Evolutionary conservation across 345 rosid genomes (phyloP), one percentile per base, ranked within the genome.

Genomic region (Citrus trifoliata): DNA sequence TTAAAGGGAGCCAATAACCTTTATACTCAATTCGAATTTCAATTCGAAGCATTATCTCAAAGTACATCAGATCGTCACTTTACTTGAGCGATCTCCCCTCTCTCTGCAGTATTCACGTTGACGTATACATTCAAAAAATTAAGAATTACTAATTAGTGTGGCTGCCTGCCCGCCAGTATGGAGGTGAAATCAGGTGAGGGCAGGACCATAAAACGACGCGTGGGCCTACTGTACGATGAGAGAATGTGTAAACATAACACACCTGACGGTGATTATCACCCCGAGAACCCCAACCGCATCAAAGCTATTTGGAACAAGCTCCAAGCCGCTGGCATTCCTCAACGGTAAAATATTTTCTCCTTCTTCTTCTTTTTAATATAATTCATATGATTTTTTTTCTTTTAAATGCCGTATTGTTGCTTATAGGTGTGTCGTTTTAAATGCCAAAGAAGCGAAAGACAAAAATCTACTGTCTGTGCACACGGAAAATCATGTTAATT

Each of bases 211-310:
- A 24, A 72, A 53, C 87, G 93, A 75, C 87, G 85, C 48, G 95
- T 94, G 33, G 98, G 98, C 33, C 73, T 94, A 60, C 13, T 88
- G 10, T 94, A 91, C 88, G 98, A 94, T 64, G 95, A 89, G 86
- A 87, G 90, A 70, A 96, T 93, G 98, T 90, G 98, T 73, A 89
- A 83, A 35, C 99, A 96, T 80, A 83, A 65, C 46, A 87, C 92
- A 37, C 93, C 97, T 9, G 87, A 90, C 77, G 93, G 85, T 12
- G 94, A 87, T 30, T 51, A 68, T 83, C 97, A 96, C 74, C 95
- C 94, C 0, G 98, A 94, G 81, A 85, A 89, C 82, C 97, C 97
- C 70, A 76, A 89, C 78, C 98, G 98, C 70, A 91, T 94, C 74
- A 83, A 76, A 42, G 85, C 79, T 59, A 91, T 96, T 65, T 94